Percentiles rank a stretch among this genome's conserved stretches.
Conservation (phyloP, 1,284 basidiomycete species). For the Peniophora sp. region DNA sequence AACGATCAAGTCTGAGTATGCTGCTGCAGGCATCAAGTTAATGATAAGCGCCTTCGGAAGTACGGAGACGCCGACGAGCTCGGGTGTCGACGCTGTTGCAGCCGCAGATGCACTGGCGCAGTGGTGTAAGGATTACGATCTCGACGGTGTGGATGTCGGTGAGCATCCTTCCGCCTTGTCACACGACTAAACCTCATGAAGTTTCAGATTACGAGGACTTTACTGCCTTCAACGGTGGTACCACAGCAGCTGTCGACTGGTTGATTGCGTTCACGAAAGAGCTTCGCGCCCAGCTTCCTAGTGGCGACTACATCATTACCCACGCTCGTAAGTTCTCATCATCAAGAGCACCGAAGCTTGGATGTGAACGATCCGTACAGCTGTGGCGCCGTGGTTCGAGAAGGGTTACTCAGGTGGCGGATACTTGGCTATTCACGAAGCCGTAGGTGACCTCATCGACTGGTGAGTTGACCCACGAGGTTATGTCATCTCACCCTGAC, state of each 20-base stretch:
- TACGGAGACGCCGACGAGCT: constrained; percentile 41
- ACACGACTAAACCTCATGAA: too few species aligned
- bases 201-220: constrained; percentile 29
- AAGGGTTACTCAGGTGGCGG: constrained; percentile 45
- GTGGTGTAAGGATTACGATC: constrained; percentile 39
- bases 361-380: background rate
- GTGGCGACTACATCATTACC: constrained; percentile 26
- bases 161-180: too few species aligned
- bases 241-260: constrained; percentile 32
- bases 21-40: constrained; percentile 37
- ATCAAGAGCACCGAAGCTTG: background rate
- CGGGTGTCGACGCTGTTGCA: constrained; percentile 27
- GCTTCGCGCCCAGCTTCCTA: constrained; percentile 26
- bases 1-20: constrained; percentile 32
- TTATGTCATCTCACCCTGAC: background rate
- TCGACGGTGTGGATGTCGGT: constrained; percentile 55
- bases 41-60: constrained; percentile 43
- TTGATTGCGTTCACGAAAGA: constrained; percentile 34
- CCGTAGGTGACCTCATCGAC: constrained; percentile 41
- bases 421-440: constrained; percentile 46
- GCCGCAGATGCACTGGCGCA: constrained; percentile 40
- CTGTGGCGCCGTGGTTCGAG: constrained; percentile 28
- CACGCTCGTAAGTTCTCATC: constrained; percentile 26
- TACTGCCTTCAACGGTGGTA: constrained; percentile 31
- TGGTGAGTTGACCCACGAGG: constrained; percentile 20